Evolutionary conservation across 73 alveolate genomes (phyloP).

Genomic region (Durusdinium trenchii): DNA sequence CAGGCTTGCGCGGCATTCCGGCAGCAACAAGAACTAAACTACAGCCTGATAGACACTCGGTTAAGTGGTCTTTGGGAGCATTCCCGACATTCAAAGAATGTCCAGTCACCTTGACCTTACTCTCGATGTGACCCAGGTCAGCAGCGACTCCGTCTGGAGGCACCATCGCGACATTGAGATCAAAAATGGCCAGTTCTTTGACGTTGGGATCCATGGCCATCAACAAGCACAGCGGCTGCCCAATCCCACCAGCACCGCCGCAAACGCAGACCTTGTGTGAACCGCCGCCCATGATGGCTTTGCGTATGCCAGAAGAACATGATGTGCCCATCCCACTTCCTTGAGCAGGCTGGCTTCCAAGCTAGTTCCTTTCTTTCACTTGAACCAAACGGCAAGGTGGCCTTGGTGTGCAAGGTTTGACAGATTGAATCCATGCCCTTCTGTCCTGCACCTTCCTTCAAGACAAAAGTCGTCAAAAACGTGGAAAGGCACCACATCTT

Average conservation of each 20-base stretch:
- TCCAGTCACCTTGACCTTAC: constrained; percentile 78
- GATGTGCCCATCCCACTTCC: constrained; percentile 47
- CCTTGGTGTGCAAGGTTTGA: neutral
- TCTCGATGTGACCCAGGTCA: constrained; percentile 86
- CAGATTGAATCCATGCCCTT: neutral
- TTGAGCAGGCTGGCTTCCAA: neutral
- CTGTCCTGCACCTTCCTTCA: neutral
- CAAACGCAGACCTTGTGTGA: constrained; percentile 88
- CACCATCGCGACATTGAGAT: constrained; percentile 85
- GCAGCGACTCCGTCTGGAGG: constrained; percentile 90
- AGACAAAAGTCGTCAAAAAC: neutral
- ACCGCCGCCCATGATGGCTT: constrained; percentile 94
- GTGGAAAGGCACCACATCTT: constrained; percentile 64
- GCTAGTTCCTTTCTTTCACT: neutral
- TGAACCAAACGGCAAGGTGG: neutral
- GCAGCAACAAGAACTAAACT: constrained; percentile 87
- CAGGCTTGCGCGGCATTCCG: constrained; percentile 96
- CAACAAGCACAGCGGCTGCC: constrained; percentile 94
- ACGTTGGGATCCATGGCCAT: constrained; percentile 85
- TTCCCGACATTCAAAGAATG: constrained; percentile 34
- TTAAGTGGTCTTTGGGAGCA: constrained; percentile 63
- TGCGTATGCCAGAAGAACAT: constrained; percentile 76
- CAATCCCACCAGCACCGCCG: constrained; percentile 96
- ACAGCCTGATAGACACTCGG: constrained; percentile 86
- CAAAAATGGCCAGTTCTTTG: constrained; percentile 60